phyloP scores from a whole-genome alignment of 2,329 filamentous ascomycete species.

The Epichloe baconii region DNA sequence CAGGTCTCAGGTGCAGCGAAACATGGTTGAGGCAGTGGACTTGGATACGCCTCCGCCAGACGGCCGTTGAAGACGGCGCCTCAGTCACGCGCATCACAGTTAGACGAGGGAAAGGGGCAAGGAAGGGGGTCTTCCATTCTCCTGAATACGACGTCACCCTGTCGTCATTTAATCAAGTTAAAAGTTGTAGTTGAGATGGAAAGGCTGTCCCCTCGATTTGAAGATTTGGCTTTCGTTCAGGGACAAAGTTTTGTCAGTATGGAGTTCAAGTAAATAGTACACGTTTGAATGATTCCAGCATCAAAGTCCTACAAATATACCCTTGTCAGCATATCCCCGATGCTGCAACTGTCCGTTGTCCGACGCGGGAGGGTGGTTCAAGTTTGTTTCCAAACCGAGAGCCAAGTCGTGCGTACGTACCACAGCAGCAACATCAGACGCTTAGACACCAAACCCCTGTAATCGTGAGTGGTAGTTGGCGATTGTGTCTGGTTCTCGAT shows the following conservation, averaged over 20 bases:
- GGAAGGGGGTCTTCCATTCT: not conserved
- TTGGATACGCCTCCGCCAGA: slow-evolving; percentile 38
- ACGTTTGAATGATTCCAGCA: not conserved
- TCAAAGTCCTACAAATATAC: not conserved
- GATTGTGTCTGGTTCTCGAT: no score
- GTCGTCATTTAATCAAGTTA: no score
- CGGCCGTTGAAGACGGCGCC: slow-evolving; percentile 11
- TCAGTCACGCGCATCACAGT: not conserved
- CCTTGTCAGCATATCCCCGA: not conserved
- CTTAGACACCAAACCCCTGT: no score
- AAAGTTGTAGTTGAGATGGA: not conserved
- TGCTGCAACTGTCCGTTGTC: no score
- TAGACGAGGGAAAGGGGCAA: not conserved
- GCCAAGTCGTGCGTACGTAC: no score
- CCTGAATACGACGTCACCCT: no score
- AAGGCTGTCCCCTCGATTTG: slow-evolving; percentile 1
- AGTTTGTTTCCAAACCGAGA: no score
- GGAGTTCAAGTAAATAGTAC: not conserved
- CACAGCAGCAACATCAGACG: no score
- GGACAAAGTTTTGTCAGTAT: not conserved
- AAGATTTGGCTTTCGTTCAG: not conserved
- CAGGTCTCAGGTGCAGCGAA: slow-evolving; percentile 41
- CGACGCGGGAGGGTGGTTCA: no score
- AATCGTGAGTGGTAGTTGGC: no score
- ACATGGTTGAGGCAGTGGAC: slow-evolving; percentile 37